Base-by-base conservation (phyloP, 106 monocot species). In the Alisma plantagoaquatica region DNA sequence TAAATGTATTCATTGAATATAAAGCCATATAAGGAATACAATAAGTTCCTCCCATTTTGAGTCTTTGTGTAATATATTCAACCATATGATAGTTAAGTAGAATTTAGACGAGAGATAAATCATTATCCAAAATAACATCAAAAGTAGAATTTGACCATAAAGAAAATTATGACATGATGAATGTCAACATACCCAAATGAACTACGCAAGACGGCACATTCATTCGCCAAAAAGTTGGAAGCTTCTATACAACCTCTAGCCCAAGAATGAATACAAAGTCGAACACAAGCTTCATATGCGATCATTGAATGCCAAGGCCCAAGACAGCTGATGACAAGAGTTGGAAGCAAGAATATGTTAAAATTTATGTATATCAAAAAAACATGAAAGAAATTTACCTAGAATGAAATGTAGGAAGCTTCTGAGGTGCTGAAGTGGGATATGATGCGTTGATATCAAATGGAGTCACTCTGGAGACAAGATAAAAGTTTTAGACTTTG, bases 171-270 rank as follows among this genome's bases (percentile, higher is more conserved):
- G n/a, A n/a, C n/a, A n/a, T n/a, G n/a, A n/a, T n/a, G n/a, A n/a
- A n/a, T n/a, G n/a, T 10, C 3, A 41, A 61, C 81, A 76, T 48
- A 98, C 96, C 85, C 73, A 61, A 98, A 98, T 45, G 85, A 60
- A 79, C 55, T 77, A 63, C 96, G 63, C 68, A 98, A 49, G 2
- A 98, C 57, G 24, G 69, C 68, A 66, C 96, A 98, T 54, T 98
- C 96, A 66, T 89, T 98, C 68, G 89, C 84, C 46, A 98, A 62
- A 65, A 98, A 98, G 59, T 66, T 66, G 0, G 96, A 89, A 67
- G 96, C 96, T 78, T 98, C 96, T 76, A 90, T 90, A 68, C 96
- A 98, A 25, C 89, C 96, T 48, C 76, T 79, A 32, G 96, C 84
- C 96, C 96, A 98, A 49, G 96, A 81, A 79, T 98, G 84, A 54